These are phyloP conservation scores for Fusarium buharicum DNA, from an alignment of 2,329 filamentous ascomycete species.

Conservation along the genomic window DNA sequence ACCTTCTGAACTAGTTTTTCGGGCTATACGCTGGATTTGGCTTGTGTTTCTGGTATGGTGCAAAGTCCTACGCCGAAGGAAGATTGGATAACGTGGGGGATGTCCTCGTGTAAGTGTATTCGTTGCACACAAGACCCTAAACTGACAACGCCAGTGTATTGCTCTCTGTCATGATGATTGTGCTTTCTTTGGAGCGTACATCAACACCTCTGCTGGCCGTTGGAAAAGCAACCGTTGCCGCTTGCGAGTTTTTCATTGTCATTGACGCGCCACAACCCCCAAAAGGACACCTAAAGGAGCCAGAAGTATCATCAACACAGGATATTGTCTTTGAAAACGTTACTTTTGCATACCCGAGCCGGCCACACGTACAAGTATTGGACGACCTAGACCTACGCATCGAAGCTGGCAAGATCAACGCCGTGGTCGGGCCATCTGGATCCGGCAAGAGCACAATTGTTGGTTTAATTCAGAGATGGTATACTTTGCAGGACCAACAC, in stretches of 20 bases:
- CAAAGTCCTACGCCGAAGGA: constrained; percentile 60
- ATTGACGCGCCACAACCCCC: constrained; percentile 59
- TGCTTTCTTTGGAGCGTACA: constrained; percentile 66
- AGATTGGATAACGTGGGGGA: constrained; percentile 61
- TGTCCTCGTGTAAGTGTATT: constrained; percentile 62
- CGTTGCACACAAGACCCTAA: background rate
- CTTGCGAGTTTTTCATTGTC: constrained; percentile 67
- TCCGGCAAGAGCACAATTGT: constrained; percentile 81
- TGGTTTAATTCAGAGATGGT: constrained; percentile 77
- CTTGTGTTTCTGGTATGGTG: constrained; percentile 72
- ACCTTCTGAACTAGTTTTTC: constrained; percentile 58
- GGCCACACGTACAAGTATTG: constrained; percentile 71
- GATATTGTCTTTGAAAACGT: constrained; percentile 67
- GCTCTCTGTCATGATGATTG: constrained; percentile 68
- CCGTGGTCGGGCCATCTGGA: constrained; percentile 78
- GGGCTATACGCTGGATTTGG: constrained; percentile 63
- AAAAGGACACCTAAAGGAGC: constrained; percentile 50
- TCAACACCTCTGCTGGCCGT: constrained; percentile 69
- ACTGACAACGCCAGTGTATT: constrained; percentile 53
- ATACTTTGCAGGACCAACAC: constrained; percentile 67
- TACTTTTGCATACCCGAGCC: constrained; percentile 77
- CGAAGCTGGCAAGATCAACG: constrained; percentile 73
- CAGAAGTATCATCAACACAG: constrained; percentile 52
- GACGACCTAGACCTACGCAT: constrained; percentile 68
- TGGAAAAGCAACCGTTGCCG: constrained; percentile 66